phyloP scores from a whole-genome alignment of 1,139 yeast species.

The Barnettozyma hawaiiensis region DNA sequence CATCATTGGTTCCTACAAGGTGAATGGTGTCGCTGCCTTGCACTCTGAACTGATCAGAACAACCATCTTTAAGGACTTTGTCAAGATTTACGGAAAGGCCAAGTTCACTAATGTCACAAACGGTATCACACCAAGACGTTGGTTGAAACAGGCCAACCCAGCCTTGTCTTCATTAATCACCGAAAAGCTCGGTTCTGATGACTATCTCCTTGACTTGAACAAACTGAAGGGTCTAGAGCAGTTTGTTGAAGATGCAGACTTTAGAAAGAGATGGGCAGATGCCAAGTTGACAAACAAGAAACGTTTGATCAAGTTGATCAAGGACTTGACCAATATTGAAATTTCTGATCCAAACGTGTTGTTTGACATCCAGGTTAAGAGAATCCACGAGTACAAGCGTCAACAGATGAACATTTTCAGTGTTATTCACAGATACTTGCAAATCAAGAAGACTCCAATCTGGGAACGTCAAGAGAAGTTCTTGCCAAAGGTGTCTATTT shows the following conservation, averaged over 20 bases:
- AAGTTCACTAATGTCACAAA: constrained; percentile 90
- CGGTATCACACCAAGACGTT: constrained; percentile 94
- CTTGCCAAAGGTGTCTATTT: constrained; percentile 71
- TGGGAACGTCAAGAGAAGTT: constrained; percentile 61
- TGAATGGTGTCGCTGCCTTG: constrained; percentile 92
- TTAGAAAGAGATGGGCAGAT: constrained; percentile 64
- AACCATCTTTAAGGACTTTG: constrained; percentile 88
- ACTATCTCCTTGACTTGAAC: constrained; percentile 64
- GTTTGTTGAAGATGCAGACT: constrained; percentile 60
- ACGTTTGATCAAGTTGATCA: constrained; percentile 63
- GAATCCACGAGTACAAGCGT: constrained; percentile 94
- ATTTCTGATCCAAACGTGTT: constrained; percentile 65
- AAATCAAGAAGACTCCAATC: constrained; percentile 61
- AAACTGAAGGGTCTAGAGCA: constrained; percentile 62
- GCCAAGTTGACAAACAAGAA: constrained; percentile 69
- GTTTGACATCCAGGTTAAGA: constrained; percentile 89
- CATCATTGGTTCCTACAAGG: constrained; percentile 86
- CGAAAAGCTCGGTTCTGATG: constrained; percentile 63
- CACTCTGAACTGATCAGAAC: constrained; percentile 89
- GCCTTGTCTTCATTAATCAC: constrained; percentile 66
- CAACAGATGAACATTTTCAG: constrained; percentile 92
- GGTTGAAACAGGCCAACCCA: constrained; percentile 95
- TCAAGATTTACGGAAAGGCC: constrained; percentile 69
- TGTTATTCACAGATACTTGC: constrained; percentile 74
- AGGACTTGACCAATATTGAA: constrained; percentile 59